Base-by-base conservation (phyloP, 352 stramenopile species). In the Aphanomyces astaci region DNA sequence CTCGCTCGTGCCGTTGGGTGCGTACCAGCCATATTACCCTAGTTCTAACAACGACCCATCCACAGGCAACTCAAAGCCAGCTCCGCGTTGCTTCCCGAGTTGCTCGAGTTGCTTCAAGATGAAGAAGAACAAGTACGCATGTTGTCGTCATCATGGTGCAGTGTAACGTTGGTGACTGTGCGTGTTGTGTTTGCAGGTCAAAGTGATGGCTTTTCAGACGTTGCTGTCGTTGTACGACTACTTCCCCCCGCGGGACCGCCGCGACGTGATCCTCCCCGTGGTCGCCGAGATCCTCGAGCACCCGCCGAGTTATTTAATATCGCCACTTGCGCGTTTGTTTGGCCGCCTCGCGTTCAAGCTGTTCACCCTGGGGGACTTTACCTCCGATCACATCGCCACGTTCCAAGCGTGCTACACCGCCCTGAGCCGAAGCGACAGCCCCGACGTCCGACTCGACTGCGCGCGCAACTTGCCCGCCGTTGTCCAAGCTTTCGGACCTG, bases 381-480 rank as follows among this genome's bases (percentile, higher is more conserved):
- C 72, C n/a, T 77, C 71, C 13, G 82, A 91, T 53, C 75, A 72
- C 19, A 74, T 74, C 0, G 71, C 79, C 22, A 71, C 77, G 10
- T 77, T 92, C 43, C 72, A 90, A 13, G 76, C 89, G 63, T 76
- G 81, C 39, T 93, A 83, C 63, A 76, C 75, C 4, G 80, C 78
- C 40, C 75, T 93, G 17, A 86, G 81, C 55, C 76, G 68, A 0
- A 72, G 79, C 39, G 82, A 91, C 28, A 82, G 90, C n/a, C 31
- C 77, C n/a, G 62, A 80, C 19, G 69, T 89, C 32, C 80, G 85
- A 10, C 74, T 87, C 48, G 78, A 71, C 62, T 90, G 81, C 36
- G 85, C 85, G 0, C 91, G 84, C 71, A 93, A 93, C 66, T 93
- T 92, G 31, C 83, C 85, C 15, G 85, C 85, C 0, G 73, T 89